Conservation (phyloP, 177 flowering plant species). For the Vitis hybrid region DNA sequence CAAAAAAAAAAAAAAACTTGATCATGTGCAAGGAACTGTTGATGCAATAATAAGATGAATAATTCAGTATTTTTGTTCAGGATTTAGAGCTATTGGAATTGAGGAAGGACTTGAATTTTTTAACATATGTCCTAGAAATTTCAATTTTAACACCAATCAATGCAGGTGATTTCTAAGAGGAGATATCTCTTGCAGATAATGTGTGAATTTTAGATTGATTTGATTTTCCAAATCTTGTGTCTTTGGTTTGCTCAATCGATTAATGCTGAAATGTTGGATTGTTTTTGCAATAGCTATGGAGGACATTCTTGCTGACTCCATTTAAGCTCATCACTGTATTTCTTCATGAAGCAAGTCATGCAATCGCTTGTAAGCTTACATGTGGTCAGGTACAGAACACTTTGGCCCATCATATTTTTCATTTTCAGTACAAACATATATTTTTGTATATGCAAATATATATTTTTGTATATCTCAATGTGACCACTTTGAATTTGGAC, state of each 20-base stretch:
- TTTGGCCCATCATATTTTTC: neutral
- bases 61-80: too few species aligned
- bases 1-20: too few species aligned
- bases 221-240: neutral
- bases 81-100: too few species aligned
- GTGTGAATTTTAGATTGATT: too few species aligned
- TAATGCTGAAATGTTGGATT: neutral
- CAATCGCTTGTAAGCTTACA: conserved; percentile 89
- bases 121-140: too few species aligned
- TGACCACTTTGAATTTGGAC: neutral
- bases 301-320: conserved; percentile 83
- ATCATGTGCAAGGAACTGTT: too few species aligned
- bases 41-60: too few species aligned
- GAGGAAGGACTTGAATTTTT: too few species aligned
- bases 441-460: neutral
- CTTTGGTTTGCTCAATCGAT: neutral
- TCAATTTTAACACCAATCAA: too few species aligned
- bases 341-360: conserved; percentile 97
- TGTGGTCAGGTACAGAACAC: conserved; percentile 71
- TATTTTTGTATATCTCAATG: neutral
- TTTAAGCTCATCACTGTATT: conserved; percentile 97
- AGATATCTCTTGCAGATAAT: too few species aligned
- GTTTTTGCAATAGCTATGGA: conserved; percentile 64
- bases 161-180: too few species aligned
- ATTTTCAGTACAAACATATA: neutral